A percentile compares a stretch with the other conserved stretches of the same genome.
These are phyloP conservation scores for Annulohypoxylon bovei DNA, from an alignment of 495 filamentous ascomycete genomes.

Conservation along the genomic window DNA sequence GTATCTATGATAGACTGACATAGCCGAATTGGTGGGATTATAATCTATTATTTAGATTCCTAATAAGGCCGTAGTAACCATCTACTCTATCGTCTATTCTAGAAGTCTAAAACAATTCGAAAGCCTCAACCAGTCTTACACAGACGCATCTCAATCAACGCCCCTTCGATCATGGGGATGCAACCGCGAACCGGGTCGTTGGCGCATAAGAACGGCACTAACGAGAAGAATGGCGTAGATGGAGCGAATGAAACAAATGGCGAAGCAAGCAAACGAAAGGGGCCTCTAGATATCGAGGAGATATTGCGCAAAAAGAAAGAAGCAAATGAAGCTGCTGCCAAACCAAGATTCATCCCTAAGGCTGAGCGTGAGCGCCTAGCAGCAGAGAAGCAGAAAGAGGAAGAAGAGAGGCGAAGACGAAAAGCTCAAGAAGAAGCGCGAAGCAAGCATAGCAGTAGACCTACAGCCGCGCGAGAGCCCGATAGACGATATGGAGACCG, in stretches of 20 bases:
- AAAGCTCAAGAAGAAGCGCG: conserved; percentile 63
- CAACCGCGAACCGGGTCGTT: conserved; percentile 42
- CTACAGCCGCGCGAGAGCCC: conserved; percentile 1
- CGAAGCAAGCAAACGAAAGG: conserved; percentile 40
- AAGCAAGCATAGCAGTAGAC: conserved; percentile 30
- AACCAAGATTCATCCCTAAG: conserved; percentile 94
- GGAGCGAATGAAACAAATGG: conserved; percentile 23
- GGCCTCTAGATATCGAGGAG: conserved; percentile 59
- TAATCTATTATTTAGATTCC: not conserved
- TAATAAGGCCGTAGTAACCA: not conserved
- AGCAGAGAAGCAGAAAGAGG: conserved; percentile 84
- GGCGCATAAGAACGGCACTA: conserved; percentile 21
- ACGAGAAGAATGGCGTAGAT: conserved; percentile 6
- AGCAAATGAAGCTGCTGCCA: conserved; percentile 58
- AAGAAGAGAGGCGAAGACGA: conserved; percentile 70
- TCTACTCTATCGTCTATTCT: not conserved
- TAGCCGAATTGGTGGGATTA: not conserved
- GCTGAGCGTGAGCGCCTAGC: conserved; percentile 87
- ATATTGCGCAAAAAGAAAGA: conserved; percentile 58
- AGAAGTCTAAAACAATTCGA: not conserved
- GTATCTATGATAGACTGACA: too few relatives aligned
- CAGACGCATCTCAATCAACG: conserved; percentile 3
- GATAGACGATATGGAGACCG: conserved; percentile 36
- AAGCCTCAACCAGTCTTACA: not conserved
- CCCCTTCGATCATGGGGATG: conserved; percentile 38